A percentile compares a stretch with the other conserved stretches of the same genome.
These are phyloP conservation scores for Candida peoriensis DNA, from an alignment of 805 yeast species.

Conservation along the genomic window DNA sequence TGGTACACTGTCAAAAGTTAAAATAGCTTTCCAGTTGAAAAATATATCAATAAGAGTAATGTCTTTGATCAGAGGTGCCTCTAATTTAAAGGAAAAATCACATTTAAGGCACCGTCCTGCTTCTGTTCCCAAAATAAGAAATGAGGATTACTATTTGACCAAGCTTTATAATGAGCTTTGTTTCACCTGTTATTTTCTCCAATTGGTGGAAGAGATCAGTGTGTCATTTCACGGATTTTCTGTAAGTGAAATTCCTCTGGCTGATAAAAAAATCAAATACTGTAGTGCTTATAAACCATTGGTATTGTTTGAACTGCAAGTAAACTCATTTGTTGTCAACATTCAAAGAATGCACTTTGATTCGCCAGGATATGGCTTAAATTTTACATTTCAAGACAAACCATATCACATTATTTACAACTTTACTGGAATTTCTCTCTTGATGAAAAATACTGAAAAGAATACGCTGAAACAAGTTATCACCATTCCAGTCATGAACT, in stretches of 20 bases:
- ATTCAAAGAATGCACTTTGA: conserved; percentile 25
- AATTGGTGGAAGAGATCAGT: conserved; percentile 14
- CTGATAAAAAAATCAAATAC: conserved; percentile 10
- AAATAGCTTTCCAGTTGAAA: conserved; percentile 15
- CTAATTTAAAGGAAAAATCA: conserved; percentile 1
- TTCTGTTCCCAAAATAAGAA: neutral
- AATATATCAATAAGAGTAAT: conserved; percentile 14
- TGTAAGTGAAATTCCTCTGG: conserved; percentile 19
- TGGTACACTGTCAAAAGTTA: conserved; percentile 17
- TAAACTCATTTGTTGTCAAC: conserved; percentile 21
- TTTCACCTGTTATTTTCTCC: conserved; percentile 9
- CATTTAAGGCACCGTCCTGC: neutral
- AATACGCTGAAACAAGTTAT: conserved; percentile 15
- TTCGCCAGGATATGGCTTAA: conserved; percentile 43
- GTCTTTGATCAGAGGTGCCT: conserved; percentile 7
- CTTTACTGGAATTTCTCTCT: conserved; percentile 31
- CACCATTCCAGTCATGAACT: conserved; percentile 20
- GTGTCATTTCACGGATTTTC: conserved; percentile 15
- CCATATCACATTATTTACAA: conserved; percentile 37
- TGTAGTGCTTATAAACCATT: conserved; percentile 21
- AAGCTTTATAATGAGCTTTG: conserved; percentile 10
- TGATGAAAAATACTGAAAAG: conserved; percentile 22
- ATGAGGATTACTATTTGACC: conserved; percentile 11
- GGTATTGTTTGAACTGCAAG: conserved; percentile 16
- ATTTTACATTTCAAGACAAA: conserved; percentile 34